A percentile compares a stretch with the other conserved stretches of the same genome.
Conservation (phyloP, 495 filamentous ascomycete genomes). For the Tetracladium setigerum region DNA sequence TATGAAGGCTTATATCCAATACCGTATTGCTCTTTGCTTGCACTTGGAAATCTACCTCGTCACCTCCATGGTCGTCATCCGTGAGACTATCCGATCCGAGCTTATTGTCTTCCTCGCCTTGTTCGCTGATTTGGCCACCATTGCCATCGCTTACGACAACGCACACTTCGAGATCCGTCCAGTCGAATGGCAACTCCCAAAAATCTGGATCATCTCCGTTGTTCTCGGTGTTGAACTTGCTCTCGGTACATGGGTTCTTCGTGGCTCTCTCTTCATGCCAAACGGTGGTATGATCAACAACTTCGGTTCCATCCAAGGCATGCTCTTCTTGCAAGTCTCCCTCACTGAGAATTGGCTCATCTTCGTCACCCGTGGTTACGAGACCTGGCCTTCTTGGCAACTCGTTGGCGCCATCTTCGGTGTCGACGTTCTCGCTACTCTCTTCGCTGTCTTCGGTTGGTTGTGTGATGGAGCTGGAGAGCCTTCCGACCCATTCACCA, state of each 20-base stretch:
- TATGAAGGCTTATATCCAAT: conserved; percentile 77
- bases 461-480: conserved; percentile 35
- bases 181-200: conserved; percentile 71
- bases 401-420: conserved; percentile 62
- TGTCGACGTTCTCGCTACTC: conserved; percentile 61
- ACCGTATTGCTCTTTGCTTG: conserved; percentile 71
- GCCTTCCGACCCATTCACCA: conserved; percentile 36
- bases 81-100: conserved; percentile 58
- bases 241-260: conserved; percentile 61
- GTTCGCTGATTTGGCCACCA: conserved; percentile 71
- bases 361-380: conserved; percentile 67
- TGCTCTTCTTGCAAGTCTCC: conserved; percentile 67
- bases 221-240: conserved; percentile 60
- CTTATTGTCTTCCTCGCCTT: conserved; percentile 72
- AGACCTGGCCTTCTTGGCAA: conserved; percentile 68
- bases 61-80: conserved; percentile 69
- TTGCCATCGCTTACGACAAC: conserved; percentile 72
- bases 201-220: conserved; percentile 71
- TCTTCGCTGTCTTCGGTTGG: conserved; percentile 72
- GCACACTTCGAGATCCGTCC: conserved; percentile 64
- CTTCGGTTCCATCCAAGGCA: conserved; percentile 62
- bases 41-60: conserved; percentile 75
- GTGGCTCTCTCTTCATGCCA: conserved; percentile 54
- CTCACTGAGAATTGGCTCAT: conserved; percentile 76
- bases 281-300: conserved; percentile 70